A percentile compares a stretch with the other conserved stretches of the same genome.
Evolutionary conservation across 192 early-diverging fungal genomes (phyloP).

Genomic region (Coemansia sp.): DNA sequence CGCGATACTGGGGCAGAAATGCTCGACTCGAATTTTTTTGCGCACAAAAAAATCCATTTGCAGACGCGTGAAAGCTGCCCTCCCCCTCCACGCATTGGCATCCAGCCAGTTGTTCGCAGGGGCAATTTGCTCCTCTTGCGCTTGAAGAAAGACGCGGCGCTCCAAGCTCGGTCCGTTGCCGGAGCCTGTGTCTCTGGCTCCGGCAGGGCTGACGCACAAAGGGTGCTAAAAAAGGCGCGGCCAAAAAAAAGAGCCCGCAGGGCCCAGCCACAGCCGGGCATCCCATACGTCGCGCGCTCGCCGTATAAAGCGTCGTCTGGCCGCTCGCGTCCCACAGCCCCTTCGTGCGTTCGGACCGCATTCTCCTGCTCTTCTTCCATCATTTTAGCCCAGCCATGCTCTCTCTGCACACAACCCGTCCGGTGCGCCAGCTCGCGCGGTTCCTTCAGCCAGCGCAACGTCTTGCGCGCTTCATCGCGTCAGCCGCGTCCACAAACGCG

Average conservation of each 20-base stretch:
- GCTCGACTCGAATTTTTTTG: slow-evolving; percentile 18
- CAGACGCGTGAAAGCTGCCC: background rate
- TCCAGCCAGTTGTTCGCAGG: no score
- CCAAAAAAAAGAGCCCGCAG: background rate
- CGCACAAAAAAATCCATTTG: slow-evolving; percentile 12
- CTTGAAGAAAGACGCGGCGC: no score
- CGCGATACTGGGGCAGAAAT: slow-evolving; percentile 9
- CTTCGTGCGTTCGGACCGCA: background rate
- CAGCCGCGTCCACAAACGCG: background rate
- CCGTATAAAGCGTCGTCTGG: background rate
- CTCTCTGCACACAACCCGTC: background rate
- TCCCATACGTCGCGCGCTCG: background rate
- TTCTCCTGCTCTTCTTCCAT: background rate
- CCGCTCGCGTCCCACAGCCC: background rate
- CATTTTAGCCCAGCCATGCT: background rate
- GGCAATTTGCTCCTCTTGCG: no score
- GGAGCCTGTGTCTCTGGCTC: no score
- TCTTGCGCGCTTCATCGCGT: background rate
- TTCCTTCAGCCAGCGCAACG: background rate
- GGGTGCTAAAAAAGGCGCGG: no score
- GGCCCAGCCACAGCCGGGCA: background rate
- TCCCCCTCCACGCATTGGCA: no score
- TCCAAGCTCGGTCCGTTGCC: no score
- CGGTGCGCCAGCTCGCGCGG: background rate
- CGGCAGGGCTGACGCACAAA: no score